These are phyloP conservation scores for Fistulifera pelliculosa DNA, from an alignment of 108 stramenopile species.

Conservation along the genomic window DNA sequence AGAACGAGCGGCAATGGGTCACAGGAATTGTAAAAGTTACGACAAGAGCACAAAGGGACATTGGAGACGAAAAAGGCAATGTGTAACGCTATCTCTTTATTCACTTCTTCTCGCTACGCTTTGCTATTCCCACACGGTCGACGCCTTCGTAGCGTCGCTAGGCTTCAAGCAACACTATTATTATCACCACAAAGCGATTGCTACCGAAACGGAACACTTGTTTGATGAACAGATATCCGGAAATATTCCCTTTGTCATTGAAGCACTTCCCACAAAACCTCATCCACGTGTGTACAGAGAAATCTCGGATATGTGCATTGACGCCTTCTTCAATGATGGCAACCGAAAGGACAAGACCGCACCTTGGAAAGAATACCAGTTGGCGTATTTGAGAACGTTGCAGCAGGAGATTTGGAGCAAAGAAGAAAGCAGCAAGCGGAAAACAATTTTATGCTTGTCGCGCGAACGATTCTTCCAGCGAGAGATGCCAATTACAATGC, in stretches of 20 bases:
- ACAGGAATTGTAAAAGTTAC: no score
- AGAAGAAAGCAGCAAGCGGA: conserved; percentile 21
- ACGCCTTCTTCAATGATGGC: conserved; percentile 27
- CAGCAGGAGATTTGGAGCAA: conserved; percentile 27
- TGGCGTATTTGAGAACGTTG: conserved; percentile 23
- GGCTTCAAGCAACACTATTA: no score
- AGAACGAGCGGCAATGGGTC: no score
- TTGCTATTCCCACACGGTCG: no score
- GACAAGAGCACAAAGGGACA: no score
- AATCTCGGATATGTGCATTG: conserved; percentile 22
- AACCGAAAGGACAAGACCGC: conserved; percentile 18
- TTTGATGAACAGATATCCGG: no score
- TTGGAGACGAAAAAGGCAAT: no score
- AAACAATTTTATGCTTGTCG: conserved; percentile 47
- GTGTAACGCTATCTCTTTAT: no score
- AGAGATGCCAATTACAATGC: conserved; percentile 14
- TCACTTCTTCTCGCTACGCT: no score
- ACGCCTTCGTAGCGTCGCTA: no score
- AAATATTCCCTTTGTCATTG: conserved; percentile 11
- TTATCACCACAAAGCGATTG: no score
- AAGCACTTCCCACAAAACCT: conserved; percentile 1
- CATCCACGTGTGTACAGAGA: conserved; percentile 27
- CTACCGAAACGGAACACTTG: no score
- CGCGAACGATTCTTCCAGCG: conserved; percentile 25
- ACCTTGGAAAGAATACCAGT: conserved; percentile 28